Evolutionary conservation across 306 rosid species (phyloP), one percentile per base, ranked within the genome.

Genomic region (Castanea mollissima): DNA sequence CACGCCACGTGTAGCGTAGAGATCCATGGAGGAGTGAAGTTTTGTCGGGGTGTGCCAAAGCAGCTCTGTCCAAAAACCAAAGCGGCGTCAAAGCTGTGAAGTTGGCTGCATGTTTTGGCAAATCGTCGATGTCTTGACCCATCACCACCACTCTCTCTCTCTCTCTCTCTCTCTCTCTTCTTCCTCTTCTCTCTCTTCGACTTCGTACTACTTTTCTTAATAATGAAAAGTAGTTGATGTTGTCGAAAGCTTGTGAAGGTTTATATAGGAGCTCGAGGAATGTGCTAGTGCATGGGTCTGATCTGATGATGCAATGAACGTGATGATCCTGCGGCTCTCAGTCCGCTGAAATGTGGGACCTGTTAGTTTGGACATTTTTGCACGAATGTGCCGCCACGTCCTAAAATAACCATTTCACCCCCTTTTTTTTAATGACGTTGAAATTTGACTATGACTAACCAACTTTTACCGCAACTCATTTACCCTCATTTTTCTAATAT

Each of bases 21-120:
- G 97, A 91, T 84, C 95, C 98, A 23, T 95, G 97, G 56, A 92
- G 84, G 63, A 95, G 35, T 1, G 99, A 92, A 6, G 31, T 71
- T 83, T 92, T 89, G 77, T 85, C 83, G 0, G 98, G 98, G 59
- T 95, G 98, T 18, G 90, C 94, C 83, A 77, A 23, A 71, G 99
- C 91, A 0, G 97, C 97, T 83, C 99, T 90, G 57, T 94, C 92
- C 12, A 95, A 79, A 83, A 92, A 91, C 98, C 94, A 91, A 56
- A 95, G 32, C 65, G 99, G 99, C 76, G 99, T 95, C 41, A 95
- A 68, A 5, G 99, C 93, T 34, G 90, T 91, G 87, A 90, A 84
- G 87, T 92, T 95, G 1, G 99, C 99, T 0, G 87, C 83, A 90
- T 91, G 92, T 88, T 90, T 91, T 1, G 98, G 98, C 73, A 92